Conservation (phyloP, 225 moss, liverwort and hornwort genomes). For the Thuidium tamariscinum region DNA sequence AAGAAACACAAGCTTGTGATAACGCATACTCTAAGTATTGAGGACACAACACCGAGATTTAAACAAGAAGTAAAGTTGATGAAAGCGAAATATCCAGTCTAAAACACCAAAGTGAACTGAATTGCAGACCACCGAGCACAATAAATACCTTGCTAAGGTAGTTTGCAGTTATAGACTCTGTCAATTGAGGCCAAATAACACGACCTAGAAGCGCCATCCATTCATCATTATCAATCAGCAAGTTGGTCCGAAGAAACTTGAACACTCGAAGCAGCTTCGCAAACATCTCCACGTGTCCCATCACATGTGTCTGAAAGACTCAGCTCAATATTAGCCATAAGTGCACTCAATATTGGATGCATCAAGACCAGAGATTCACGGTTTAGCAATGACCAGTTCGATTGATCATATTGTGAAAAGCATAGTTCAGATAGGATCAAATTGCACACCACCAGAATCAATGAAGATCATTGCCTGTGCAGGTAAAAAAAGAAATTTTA, state of each 20-base stretch:
- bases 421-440: background rate
- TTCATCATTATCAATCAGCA: slow-evolving; percentile 47
- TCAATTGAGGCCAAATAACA: slow-evolving; percentile 78
- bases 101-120: background rate
- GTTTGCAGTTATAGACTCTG: slow-evolving; percentile 57
- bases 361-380: background rate
- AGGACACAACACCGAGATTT: background rate
- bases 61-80: background rate
- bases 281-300: slow-evolving; percentile 42
- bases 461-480: background rate
- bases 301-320: slow-evolving; percentile 21
- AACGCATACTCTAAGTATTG: background rate
- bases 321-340: slow-evolving; percentile 2
- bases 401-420: background rate
- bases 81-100: background rate
- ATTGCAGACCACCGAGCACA: background rate
- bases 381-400: background rate
- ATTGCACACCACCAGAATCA: background rate
- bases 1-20: background rate
- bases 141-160: slow-evolving; percentile 61
- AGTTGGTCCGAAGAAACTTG: slow-evolving; percentile 52
- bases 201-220: slow-evolving; percentile 76
- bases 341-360: background rate
- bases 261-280: slow-evolving; percentile 58
- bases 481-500: background rate